phyloP scores from a whole-genome alignment of 768 basidiomycete species.

The Leccinum boreale region DNA sequence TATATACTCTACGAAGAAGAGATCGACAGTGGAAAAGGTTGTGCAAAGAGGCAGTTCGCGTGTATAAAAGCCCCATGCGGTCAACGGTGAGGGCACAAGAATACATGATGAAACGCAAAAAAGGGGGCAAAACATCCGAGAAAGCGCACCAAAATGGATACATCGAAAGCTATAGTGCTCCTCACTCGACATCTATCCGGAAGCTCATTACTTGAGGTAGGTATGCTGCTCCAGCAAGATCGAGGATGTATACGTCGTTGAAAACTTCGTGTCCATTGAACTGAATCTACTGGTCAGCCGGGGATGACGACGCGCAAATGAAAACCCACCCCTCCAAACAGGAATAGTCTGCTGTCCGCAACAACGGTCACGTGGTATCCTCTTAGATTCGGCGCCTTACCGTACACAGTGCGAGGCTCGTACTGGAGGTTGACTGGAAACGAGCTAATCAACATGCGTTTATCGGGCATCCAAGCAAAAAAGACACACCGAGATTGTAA shows the following conservation, averaged over 20 bases:
- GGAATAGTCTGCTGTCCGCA: conserved; percentile 79
- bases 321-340: conserved; percentile 67
- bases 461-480: neutral
- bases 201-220: conserved; percentile 86
- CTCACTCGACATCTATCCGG: conserved; percentile 44
- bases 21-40: conserved; percentile 2
- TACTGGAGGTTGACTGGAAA: conserved; percentile 76
- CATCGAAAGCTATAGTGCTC: neutral
- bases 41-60: conserved; percentile 4
- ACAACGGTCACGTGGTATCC: conserved; percentile 85
- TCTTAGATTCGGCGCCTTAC: conserved; percentile 66
- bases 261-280: conserved; percentile 81
- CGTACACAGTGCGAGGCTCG: conserved; percentile 66
- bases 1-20: conserved; percentile 46
- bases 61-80: conserved; percentile 4
- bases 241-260: conserved; percentile 83
- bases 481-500: conserved; percentile 75
- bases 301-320: neutral
- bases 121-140: neutral
- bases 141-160: conserved; percentile 1
- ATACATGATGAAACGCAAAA: neutral
- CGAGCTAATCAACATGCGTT: neutral
- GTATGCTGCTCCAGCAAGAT: conserved; percentile 85
- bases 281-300: conserved; percentile 16
- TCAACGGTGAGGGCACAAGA: conserved; percentile 15